Percentiles rank a stretch among this genome's conserved stretches.
Evolutionary conservation across 2,329 filamentous ascomycete genomes (phyloP).

Genomic region (Exutisphaerella laricina): DNA sequence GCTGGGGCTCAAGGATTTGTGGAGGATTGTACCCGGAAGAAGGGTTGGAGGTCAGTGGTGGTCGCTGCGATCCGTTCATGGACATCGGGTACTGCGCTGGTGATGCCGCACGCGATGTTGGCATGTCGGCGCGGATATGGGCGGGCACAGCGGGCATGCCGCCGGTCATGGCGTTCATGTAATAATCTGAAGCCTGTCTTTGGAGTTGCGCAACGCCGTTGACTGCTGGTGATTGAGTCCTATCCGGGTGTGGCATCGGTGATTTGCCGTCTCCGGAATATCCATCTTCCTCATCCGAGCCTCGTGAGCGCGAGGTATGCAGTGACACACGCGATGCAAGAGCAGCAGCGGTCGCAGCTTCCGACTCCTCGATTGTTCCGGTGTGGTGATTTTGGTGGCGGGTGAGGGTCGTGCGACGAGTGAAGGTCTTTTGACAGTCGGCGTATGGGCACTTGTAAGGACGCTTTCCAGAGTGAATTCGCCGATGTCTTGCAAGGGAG

Average conservation of each 20-base stretch:
- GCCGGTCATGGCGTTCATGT: slow-evolving; percentile 66
- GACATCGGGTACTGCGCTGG: slow-evolving; percentile 55
- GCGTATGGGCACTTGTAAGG: slow-evolving; percentile 97
- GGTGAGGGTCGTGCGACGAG: slow-evolving; percentile 86
- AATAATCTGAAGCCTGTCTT: slow-evolving; percentile 65
- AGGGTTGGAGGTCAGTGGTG: slow-evolving; percentile 77
- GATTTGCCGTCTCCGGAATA: slow-evolving; percentile 63
- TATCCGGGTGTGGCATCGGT: slow-evolving; percentile 71
- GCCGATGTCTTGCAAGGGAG: slow-evolving; percentile 83
- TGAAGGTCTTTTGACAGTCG: slow-evolving; percentile 98
- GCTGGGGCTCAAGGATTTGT: slow-evolving; percentile 75
- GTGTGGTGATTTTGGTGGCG: slow-evolving; percentile 95
- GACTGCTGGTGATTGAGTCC: slow-evolving; percentile 69
- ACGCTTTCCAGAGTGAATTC: slow-evolving; percentile 91
- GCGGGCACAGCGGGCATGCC: slow-evolving; percentile 56
- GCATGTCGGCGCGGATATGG: slow-evolving; percentile 72
- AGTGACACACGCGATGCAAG: slow-evolving; percentile 54
- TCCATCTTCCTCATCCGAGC: slow-evolving; percentile 62
- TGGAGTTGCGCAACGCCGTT: slow-evolving; percentile 63
- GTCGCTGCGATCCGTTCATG: slow-evolving; percentile 47
- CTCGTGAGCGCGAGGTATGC: slow-evolving; percentile 46
- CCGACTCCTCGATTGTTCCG: slow-evolving; percentile 89
- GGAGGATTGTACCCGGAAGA: slow-evolving; percentile 61
- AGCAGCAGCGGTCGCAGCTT: slow-evolving; percentile 79
- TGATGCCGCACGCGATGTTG: slow-evolving; percentile 57